A percentile compares a stretch with the other conserved stretches of the same genome.
These are phyloP conservation scores for Chlamydomonas sp. DNA, from an alignment of 139 green algal species.

Conservation along the genomic window DNA sequence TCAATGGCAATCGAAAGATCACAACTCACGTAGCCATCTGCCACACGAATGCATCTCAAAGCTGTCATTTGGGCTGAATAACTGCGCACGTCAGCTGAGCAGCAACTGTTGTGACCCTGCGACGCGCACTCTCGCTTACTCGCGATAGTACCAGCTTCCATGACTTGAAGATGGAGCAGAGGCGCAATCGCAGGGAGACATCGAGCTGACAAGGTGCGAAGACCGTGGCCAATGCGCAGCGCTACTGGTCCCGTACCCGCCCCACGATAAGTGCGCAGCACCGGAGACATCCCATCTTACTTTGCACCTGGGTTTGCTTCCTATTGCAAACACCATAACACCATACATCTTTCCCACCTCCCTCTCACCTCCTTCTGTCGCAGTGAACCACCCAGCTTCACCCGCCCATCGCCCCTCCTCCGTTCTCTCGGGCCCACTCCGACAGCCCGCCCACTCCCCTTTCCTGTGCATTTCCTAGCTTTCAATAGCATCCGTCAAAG, in stretches of 20 bases:
- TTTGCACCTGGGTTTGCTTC: conserved; percentile 5
- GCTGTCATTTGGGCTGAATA: no score
- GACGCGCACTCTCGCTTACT: neutral
- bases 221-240: no score
- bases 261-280: neutral
- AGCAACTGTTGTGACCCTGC: no score
- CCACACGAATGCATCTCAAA: no score
- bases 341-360: neutral
- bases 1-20: no score
- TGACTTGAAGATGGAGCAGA: no score
- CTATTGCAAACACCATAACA: conserved; percentile 27
- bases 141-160: no score
- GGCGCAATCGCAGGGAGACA: no score
- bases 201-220: no score
- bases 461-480: no score
- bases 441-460: neutral
- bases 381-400: neutral
- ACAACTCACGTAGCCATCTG: no score
- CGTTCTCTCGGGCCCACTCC: neutral
- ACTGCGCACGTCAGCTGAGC: no score
- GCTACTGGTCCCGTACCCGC: neutral
- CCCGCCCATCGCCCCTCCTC: neutral
- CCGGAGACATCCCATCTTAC: neutral
- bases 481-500: neutral
- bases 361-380: neutral